Evolutionary conservation across 129 eudicot species (phyloP), one percentile per base, ranked within the genome.

Genomic region (Silybum marianum): DNA sequence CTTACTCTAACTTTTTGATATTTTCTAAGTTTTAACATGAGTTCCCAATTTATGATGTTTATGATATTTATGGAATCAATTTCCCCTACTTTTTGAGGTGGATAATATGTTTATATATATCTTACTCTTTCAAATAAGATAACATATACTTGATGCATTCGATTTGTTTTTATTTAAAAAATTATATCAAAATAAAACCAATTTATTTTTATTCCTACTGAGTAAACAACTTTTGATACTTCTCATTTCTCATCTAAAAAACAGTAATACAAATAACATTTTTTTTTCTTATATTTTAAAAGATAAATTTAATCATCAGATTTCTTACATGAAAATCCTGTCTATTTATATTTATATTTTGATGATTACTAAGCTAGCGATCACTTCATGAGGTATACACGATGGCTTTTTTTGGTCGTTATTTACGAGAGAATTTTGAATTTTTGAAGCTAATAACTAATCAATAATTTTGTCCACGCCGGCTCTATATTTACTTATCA

Each of bases 401-500:
- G 40, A 74, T 46, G 78, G 22, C 28, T 14, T 14, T 11, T 74
- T 10, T 44, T 26, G 38, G 40, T 74, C 78, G 78, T 25, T 26
- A 74, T 28, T 48, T 51, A 74, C 78, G 28, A 74, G 65, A 74
- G 39, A 24, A n/a, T n/a, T 23, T 44, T 23, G 65, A 46, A 44
- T 44, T 51, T 18, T 16, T 14, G 66, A 58, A 58, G 66, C 66
- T 74, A 44, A 11, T 42, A 42, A 73, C 25, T 12, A 74, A 7
- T 46, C 54, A 51, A 74, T 58, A 48, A 25, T 48, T 26, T 13
- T 19, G 34, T 42, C 8, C 69, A 48, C 10, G 78, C 78, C 78
- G 78, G 78, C 44, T 74, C 25, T 46, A 48, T 25, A 74, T 74
- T 46, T 22, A n/a, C n/a, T n/a, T n/a, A 25, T 26, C 9, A 73